Evolutionary conservation across 2,329 filamentous ascomycete genomes (phyloP), one percentile per base, ranked within the genome.

Genomic region (Xylariales sp.): DNA sequence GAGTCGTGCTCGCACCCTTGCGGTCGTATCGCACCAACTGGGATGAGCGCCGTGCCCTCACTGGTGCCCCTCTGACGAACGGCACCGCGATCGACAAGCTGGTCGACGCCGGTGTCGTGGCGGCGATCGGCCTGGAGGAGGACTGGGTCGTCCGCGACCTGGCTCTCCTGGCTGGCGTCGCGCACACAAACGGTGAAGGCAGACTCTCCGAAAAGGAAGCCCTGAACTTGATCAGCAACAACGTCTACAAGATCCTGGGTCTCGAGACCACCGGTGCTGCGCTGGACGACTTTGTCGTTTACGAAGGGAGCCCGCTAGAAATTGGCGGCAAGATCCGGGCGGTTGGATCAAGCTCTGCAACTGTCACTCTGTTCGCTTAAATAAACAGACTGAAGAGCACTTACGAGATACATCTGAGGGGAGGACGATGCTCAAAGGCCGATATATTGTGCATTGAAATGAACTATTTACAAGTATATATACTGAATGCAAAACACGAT

Each of bases 41-140:
- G 81, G 78, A 83, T 44, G 65, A 81, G 56, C 72, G 78, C 0
- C 73, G 80, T 2, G 71, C 76, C 0, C 62, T 85, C 10, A 72
- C 77, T 0, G 81, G 81, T 2, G 80, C 81, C 5, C 81, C 81
- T 1, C 65, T 85, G 1, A 81, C 79, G 1, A 81, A 83, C 48
- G 78, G 79, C 18, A 84, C 81, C 1, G 70, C 70, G 0, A 61
- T 81, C 5, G 78, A 84, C 43, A 56, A 51, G 11, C 66, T 85
- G 1, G 47, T 81, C 1, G 68, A 70, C 6, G 79, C 78, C 0
- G 80, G 79, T 2, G 80, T 84, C 0, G 52, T 61, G 4, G 66
- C 74, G 1, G 81, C 70, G 0, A 69, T 84, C 17, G 76, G 78
- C 1, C 65, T 81, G 5, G 65, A 72, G 29, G 78, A 83, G 52